Evolutionary conservation across 495 filamentous ascomycete genomes (phyloP).

Genomic region (Penicillium ochrochloron): DNA sequence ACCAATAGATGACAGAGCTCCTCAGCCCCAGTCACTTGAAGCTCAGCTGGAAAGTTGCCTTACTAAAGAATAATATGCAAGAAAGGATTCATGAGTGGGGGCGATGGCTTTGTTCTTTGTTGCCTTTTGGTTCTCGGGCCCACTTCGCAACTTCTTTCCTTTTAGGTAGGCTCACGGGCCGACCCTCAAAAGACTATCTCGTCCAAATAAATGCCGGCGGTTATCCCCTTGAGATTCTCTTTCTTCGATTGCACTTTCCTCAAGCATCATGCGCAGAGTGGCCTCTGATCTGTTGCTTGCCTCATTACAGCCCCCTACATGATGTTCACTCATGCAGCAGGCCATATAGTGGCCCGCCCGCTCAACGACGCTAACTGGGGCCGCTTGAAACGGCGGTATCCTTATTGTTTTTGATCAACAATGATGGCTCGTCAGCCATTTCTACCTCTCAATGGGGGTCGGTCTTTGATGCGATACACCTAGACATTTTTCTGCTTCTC

Average conservation of each 20-base stretch:
- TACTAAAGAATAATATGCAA: background rate
- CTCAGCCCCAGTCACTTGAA: background rate
- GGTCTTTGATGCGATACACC: slow-evolving; percentile 1
- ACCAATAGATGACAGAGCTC: too few relatives aligned
- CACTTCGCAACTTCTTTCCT: slow-evolving; percentile 6
- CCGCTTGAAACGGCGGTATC: background rate
- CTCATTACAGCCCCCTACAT: too few relatives aligned
- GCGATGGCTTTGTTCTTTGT: background rate
- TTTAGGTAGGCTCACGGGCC: background rate
- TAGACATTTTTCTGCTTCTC: background rate
- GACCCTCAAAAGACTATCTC: background rate
- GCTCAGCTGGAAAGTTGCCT: background rate
- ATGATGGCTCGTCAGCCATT: background rate
- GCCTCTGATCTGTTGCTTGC: background rate
- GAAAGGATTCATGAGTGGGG: background rate
- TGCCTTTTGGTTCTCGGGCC: background rate
- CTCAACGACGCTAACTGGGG: background rate
- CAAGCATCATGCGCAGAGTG: background rate
- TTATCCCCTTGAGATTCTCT: background rate
- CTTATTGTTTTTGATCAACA: background rate
- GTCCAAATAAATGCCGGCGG: background rate
- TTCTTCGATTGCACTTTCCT: background rate
- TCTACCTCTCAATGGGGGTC: background rate
- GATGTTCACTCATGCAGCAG: background rate
- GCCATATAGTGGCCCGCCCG: background rate